Evolutionary conservation across 2,329 filamentous ascomycete species (phyloP), one percentile per base, ranked within the genome.

Genomic region (Fragosphaeria purpurea): DNA sequence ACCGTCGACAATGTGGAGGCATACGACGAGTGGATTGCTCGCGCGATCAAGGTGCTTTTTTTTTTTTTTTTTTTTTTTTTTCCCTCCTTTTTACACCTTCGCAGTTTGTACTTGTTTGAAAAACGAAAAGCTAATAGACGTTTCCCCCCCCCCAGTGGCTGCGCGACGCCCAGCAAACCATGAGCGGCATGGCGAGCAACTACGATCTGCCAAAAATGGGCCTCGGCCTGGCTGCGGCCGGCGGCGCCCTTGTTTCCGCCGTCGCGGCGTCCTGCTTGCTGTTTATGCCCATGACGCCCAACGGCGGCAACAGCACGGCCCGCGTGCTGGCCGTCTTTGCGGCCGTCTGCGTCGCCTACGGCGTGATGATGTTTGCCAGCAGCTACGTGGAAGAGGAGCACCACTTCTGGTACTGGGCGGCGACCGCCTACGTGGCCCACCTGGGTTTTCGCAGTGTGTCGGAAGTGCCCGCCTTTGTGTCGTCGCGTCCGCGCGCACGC

Each of bases 311-410:
- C 7, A 50, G 55, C n/a, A 13, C 30, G 4, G 9, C 41, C 43
- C 11, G 43, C 11, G 55, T 57, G 11, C 58, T 72, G 9, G 51
- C 63, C 7, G 72, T 74, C 4, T 70, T 86, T 47, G 56, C 70
- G 1, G 55, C 75, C 2, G 70, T 82, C 34, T 77, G 77, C 1
- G 45, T 82, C 0, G 65, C 77, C 0, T 95, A 97, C 62, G 82
- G 83, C 1, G 65, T 80, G 39, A 94, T 96, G 81, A 97, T 97
- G 90, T 97, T 97, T 67, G 91, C 90, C 8, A 95, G 88, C 63
- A 97, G 90, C 62, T 98, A 93, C 64, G 88, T 98, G 2, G 93
- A 98, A 66, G 93, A 98, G 68, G 93, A 98, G 65, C 93, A 98
- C 46, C 88, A 97, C 58, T 96, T 95, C 64, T 98, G 93, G 93